phyloP scores from a whole-genome alignment of 2,329 filamentous ascomycete species.

The Monosporascus ibericus region DNA sequence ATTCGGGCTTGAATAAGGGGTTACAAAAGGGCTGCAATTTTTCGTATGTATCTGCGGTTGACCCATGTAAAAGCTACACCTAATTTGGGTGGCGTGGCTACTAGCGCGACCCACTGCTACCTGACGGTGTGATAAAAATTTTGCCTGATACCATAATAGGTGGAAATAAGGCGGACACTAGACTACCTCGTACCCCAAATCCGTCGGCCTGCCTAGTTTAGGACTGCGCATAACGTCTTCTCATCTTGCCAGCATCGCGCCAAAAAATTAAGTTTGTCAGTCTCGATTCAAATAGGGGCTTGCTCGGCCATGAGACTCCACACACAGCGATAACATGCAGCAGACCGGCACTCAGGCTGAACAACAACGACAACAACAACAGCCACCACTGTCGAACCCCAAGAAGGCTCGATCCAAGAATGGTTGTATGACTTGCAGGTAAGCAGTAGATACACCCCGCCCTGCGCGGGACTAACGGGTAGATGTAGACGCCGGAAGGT shows the following conservation, averaged over 20 bases:
- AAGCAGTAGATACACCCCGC: background rate
- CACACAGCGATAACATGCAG: slow-evolving; percentile 1
- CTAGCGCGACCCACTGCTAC: too few relatives aligned
- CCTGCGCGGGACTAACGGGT: slow-evolving; percentile 2
- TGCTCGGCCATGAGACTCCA: background rate
- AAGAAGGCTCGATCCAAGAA: slow-evolving; percentile 26
- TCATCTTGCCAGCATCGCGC: background rate
- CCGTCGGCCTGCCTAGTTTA: background rate
- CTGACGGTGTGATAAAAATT: too few relatives aligned
- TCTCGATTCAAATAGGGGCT: background rate
- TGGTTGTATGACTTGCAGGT: slow-evolving; percentile 43
- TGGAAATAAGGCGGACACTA: background rate
- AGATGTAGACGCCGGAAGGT: slow-evolving; percentile 42
- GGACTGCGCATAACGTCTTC: too few relatives aligned
- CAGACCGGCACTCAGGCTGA: slow-evolving; percentile 2
- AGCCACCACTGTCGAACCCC: background rate
- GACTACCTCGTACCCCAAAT: background rate
- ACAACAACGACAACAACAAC: background rate
- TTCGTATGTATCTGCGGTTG: too few relatives aligned
- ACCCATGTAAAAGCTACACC: too few relatives aligned
- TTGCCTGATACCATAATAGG: too few relatives aligned
- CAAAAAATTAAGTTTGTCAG: background rate
- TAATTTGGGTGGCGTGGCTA: too few relatives aligned
- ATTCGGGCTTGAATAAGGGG: too few relatives aligned
- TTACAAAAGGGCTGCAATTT: too few relatives aligned